Base-by-base conservation (phyloP, 73 alveolate genomes). In the Halteria grandinella region DNA sequence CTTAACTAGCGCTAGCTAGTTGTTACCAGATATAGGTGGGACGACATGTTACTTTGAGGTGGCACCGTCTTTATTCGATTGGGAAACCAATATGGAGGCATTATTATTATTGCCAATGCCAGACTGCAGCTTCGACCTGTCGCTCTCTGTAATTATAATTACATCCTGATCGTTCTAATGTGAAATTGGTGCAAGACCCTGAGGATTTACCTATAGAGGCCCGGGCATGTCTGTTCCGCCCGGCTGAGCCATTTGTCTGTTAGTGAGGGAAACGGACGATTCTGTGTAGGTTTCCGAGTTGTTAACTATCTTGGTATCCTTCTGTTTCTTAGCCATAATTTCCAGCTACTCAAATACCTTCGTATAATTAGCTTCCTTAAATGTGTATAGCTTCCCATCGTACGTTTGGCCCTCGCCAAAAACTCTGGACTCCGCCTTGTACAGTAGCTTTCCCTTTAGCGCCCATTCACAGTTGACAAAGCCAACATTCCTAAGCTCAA, bases 381-480 rank as follows among this genome's bases (percentile, higher is more conserved):
- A 82, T 14, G 82, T 55, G 51, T 82, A 71, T 21, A 82, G 52
- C 41, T 71, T 82, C 1, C 55, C 55, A 24, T 71, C 91, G 34
- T 82, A 82, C 21, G 91, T 82, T 44, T 75, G n/a, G 12, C 83
- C 91, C 40, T 82, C 80, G 33, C 64, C 72, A 14, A 33, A 70
- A 0, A 82, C 86, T 34, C 69, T 53, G 0, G 91, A 71, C 14
- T 72, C 59, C 17, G 43, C 39, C 15, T 70, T 44, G 21, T 49
- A 43, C 25, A 25, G 24, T 1, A 82, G 54, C 36, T 51, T 58
- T 7, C 91, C 91, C 44, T 58, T 54, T 14, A 82, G 34, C 18
- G 45, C 55, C 91, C 91, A 82, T 24, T 82, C 86, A 47, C 79
- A 70, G 36, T 71, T 55, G 8, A 82, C 91, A 57, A 82, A 82